These are phyloP conservation scores for Epichloe brachyelytri DNA, from an alignment of 2,329 filamentous ascomycete genomes.

Conservation along the genomic window DNA sequence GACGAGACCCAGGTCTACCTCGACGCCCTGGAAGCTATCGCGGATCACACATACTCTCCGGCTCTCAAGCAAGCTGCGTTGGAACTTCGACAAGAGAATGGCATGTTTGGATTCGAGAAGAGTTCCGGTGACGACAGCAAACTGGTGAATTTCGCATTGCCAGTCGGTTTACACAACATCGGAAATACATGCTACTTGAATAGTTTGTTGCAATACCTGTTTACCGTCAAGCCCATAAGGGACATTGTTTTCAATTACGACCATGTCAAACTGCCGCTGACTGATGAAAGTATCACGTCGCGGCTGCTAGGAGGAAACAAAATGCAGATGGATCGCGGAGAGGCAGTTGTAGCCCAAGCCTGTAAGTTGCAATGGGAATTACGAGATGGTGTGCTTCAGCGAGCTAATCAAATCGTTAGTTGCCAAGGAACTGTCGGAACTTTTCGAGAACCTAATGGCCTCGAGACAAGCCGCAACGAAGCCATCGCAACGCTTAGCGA, in stretches of 20 bases:
- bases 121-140: constrained; percentile 1
- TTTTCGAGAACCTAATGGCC: constrained; percentile 60
- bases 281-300: constrained; percentile 45
- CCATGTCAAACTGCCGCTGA: constrained; percentile 53
- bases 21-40: constrained; percentile 23
- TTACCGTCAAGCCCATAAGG: constrained; percentile 71
- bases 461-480: constrained; percentile 49
- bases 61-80: constrained; percentile 14
- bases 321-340: constrained; percentile 37
- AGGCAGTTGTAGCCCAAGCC: constrained; percentile 53
- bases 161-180: constrained; percentile 82
- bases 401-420: constrained; percentile 39
- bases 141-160: constrained; percentile 39
- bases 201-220: constrained; percentile 90
- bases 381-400: constrained; percentile 16
- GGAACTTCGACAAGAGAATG: constrained; percentile 12
- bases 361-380: constrained; percentile 41
- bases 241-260: constrained; percentile 70
- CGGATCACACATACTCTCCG: constrained; percentile 15
- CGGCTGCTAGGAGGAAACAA: constrained; percentile 63
- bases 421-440: constrained; percentile 53
- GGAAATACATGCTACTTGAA: constrained; percentile 98
- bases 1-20: constrained; percentile 20
- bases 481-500: constrained; percentile 66
- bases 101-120: constrained; percentile 6